Percentiles rank a stretch among this genome's conserved stretches.
These are phyloP conservation scores for Eutrema japonicum DNA, from an alignment of 345 rosid genomes.

Conservation along the genomic window DNA sequence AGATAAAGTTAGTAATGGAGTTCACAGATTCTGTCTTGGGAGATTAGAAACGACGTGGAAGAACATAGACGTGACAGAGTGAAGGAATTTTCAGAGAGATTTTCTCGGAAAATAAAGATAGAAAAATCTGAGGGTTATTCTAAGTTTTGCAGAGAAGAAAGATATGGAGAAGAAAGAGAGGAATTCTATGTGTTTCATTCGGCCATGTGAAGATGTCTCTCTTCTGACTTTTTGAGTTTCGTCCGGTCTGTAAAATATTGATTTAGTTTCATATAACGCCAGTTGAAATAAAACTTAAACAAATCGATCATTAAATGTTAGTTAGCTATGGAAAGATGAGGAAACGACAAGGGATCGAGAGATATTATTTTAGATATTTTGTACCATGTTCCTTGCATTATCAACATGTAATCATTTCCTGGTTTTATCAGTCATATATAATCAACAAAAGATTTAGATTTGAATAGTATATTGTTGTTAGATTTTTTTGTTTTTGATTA, in stretches of 20 bases:
- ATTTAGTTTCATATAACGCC: not conserved
- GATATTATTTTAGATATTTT: conserved; percentile 13
- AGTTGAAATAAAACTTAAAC: not conserved
- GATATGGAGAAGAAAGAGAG: conserved; percentile 21
- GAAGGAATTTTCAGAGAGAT: not conserved
- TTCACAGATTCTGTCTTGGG: conserved; percentile 38
- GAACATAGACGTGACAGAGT: conserved; percentile 27
- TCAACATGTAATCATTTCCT: conserved; percentile 10
- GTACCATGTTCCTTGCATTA: conserved; percentile 39
- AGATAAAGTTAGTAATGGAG: conserved; percentile 31
- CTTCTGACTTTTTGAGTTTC: conserved; percentile 44
- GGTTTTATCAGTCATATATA: not conserved
- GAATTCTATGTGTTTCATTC: conserved; percentile 36
- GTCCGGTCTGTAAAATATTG: conserved; percentile 21
- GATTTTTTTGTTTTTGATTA: no score
- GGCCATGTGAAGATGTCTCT: conserved; percentile 42
- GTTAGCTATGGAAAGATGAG: conserved; percentile 17
- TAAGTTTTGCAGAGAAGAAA: conserved; percentile 23
- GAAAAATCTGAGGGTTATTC: not conserved
- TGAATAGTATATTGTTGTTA: not conserved
- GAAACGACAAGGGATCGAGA: conserved; percentile 23
- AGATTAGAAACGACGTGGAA: conserved; percentile 37
- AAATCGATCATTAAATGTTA: conserved; percentile 36
- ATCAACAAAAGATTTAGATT: not conserved
- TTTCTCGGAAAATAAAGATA: not conserved